Evolutionary conservation across 148 eudicot species (phyloP).

Genomic region (Pouteria glomerata): DNA sequence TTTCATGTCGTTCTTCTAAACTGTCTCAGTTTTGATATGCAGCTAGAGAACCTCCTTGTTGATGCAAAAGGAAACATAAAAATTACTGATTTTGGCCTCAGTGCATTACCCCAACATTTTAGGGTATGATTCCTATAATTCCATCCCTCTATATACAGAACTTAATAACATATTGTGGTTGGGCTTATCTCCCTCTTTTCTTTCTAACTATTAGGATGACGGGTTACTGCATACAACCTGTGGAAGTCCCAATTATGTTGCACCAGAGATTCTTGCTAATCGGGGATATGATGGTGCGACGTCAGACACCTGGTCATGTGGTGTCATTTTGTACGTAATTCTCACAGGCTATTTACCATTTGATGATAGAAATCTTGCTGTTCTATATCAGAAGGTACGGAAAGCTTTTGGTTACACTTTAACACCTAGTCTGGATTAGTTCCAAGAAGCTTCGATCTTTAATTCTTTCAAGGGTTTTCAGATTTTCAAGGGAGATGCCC

Average conservation of each 20-base stretch:
- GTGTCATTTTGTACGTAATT: slow-evolving; percentile 77
- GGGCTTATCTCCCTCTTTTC: background rate
- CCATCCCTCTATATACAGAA: background rate
- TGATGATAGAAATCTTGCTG: slow-evolving; percentile 88
- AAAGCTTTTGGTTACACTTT: background rate
- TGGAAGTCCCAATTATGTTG: slow-evolving; percentile 96
- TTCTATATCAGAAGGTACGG: slow-evolving; percentile 83
- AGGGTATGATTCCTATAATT: slow-evolving; percentile 37
- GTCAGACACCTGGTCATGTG: slow-evolving; percentile 95
- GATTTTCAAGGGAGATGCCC: slow-evolving; percentile 61
- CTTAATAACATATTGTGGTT: background rate
- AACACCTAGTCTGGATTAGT: too few species aligned
- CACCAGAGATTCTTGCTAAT: slow-evolving; percentile 87
- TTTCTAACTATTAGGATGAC: slow-evolving; percentile 45
- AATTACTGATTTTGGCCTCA: slow-evolving; percentile 91
- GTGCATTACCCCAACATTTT: slow-evolving; percentile 88
- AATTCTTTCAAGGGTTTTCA: slow-evolving; percentile 3
- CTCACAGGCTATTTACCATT: slow-evolving; percentile 91
- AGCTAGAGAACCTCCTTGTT: slow-evolving; percentile 85
- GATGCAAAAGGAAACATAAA: slow-evolving; percentile 70
- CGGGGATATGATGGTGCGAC: slow-evolving; percentile 82
- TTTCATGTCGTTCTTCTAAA: slow-evolving; percentile 7
- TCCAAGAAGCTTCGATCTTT: background rate
- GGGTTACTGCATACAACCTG: slow-evolving; percentile 94
- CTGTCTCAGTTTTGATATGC: slow-evolving; percentile 10